Base-by-base conservation (phyloP, 208 protist genomes). In the Leptomonas pyrrhocoris region DNA sequence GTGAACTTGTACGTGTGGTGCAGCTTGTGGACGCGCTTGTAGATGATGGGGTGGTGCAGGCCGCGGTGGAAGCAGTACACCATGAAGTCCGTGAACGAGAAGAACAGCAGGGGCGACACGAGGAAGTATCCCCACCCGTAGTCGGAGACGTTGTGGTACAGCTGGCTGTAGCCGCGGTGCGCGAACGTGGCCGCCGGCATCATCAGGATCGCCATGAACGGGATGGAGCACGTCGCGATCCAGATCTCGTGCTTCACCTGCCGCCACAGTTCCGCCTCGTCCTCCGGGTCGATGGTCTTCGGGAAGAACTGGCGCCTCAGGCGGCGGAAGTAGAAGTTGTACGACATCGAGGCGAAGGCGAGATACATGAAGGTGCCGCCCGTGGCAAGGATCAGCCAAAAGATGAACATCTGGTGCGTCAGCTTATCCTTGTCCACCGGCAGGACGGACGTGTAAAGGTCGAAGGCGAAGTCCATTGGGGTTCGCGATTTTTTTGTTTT, bases 41-140 rank as follows among this genome's bases (percentile, higher is more conserved):
- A 98, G n/a, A 97, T 45, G 16, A 81, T 90, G 23, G 89, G 90
- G 73, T 91, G 85, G 81, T 98, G 95, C 48, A 97, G 76, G n/a
- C 83, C 84, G 21, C 97, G 86, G 77, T 98, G 97, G 68, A 98
- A 94, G 90, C 93, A 42, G 83, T 98, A 98, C 68, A 98, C 94
- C 79, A 89, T 79, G 53, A 90, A 94, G 82, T 98, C 97, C 31
- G 93, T 97, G 79, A 98, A 98, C 40, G 88, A 36, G 50, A 98
- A 87, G 72, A 98, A 98, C 36, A 84, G 31, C 16, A 97, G 7
- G 15, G 77, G 77, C 50, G 78, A 87, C 27, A 93, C 18, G n/a
- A 86, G 28, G 38, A 96, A 71, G 75, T 93, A 95, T 2, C 51
- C 15, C 77, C 75, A 84, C 28, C 90, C 91, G 73, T 95, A 93